Evolutionary conservation across 225 moss, liverwort and hornwort genomes (phyloP), one percentile per base, ranked within the genome.

Genomic region (Neckera pumila): DNA sequence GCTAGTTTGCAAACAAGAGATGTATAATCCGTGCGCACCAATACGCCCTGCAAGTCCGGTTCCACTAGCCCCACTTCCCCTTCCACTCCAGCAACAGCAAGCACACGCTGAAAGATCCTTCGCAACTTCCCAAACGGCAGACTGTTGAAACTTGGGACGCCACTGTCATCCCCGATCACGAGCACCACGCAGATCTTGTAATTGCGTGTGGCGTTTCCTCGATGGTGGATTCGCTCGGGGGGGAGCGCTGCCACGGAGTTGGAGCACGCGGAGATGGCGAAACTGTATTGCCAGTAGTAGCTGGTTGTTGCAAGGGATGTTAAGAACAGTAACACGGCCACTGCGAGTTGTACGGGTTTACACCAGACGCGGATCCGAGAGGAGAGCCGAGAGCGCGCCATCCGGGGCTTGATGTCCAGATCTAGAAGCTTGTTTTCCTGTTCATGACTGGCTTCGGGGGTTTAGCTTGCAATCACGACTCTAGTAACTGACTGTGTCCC

Each of bases 11-110:
- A 94, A 18, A 91, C 92, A 5, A 94, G 60, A 19, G 92, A 92
- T 42, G 93, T 87, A 64, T 91, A 94, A 80, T 94, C 94, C 10
- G 92, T 91, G 28, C 88, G 83, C n/a, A 94, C 92, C 87, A 94
- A 56, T 26, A 91, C 89, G 56, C 87, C 78, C 51, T 87, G 82
- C 87, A 94, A 85, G 42, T 91, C 60, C 11, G 90, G 91, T 81
- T 94, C 92, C 85, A 90, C 90, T 40, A 93, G 0, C 31, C 93
- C 93, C 7, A 92, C 91, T 27, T 92, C 89, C n/a, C 90, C 92
- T 12, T 57, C 14, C 10, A 88, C 85, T 47, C 86, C 80, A 20
- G 88, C 87, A 4, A 92, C 89, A 3, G 31, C 22, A 4, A 94
- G 36, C 14, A 91, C 90, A 8, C 85, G 88, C 57, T 91, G 91